phyloP scores from a whole-genome alignment of 2,329 filamentous ascomycete genomes.

The Chrysoporthe deuterocubensis region DNA sequence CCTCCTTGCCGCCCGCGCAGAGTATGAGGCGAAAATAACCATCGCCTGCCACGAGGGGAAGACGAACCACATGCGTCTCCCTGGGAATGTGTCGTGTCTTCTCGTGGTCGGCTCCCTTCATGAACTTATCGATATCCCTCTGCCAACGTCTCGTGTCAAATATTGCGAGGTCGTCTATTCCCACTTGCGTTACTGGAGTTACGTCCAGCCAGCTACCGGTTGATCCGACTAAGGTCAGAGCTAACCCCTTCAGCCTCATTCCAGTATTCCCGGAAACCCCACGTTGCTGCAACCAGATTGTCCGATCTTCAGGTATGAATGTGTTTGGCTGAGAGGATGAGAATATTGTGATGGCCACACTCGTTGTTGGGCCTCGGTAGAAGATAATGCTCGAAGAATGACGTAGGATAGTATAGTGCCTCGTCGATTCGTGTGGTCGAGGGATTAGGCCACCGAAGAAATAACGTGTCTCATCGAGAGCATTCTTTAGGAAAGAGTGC shows the following conservation, averaged over 20 bases:
- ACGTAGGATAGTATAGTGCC: constrained; percentile 68
- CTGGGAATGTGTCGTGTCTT: constrained; percentile 30
- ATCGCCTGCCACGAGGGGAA: constrained; percentile 65
- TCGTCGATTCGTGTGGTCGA: constrained; percentile 67
- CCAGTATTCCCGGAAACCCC: constrained; percentile 71
- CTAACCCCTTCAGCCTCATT: constrained; percentile 66
- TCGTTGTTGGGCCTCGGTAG: constrained; percentile 68
- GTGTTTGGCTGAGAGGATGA: constrained; percentile 46
- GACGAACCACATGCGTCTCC: constrained; percentile 64
- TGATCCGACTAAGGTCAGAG: constrained; percentile 48
- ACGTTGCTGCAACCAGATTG: constrained; percentile 70
- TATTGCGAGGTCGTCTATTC: constrained; percentile 52
- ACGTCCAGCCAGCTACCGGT: constrained; percentile 69
- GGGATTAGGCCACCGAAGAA: constrained; percentile 68
- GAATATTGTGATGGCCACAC: constrained; percentile 67
- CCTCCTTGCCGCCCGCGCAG: constrained; percentile 48
- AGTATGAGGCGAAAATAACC: constrained; percentile 72
- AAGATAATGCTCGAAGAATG: constrained; percentile 68
- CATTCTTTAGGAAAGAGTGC: constrained; percentile 48
- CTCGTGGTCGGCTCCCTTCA: constrained; percentile 56
- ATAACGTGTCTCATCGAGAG: constrained; percentile 63
- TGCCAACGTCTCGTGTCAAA: constrained; percentile 69
- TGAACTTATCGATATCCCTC: constrained; percentile 67
- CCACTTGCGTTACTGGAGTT: constrained; percentile 58
- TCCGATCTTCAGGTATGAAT: constrained; percentile 59